Percentiles rank a stretch among this genome's conserved stretches.
Evolutionary conservation across 2,329 filamentous ascomycete genomes (phyloP).

Genomic region (Pseudocercospora crystallina): DNA sequence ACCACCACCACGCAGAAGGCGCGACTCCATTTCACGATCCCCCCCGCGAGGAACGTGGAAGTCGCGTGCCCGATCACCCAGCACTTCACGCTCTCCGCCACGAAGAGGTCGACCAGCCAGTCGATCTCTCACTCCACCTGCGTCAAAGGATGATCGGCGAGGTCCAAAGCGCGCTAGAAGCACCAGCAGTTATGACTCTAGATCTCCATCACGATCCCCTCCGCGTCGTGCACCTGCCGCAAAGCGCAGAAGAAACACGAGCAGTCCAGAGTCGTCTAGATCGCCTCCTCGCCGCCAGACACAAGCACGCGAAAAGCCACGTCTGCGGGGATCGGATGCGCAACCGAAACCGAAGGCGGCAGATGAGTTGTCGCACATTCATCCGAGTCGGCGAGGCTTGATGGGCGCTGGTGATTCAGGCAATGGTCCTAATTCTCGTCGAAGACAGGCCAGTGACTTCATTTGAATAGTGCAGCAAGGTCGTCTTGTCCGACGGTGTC

Average conservation of each 20-base stretch:
- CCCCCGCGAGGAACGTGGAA: conserved; percentile 17
- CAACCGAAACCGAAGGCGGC: conserved; percentile 5
- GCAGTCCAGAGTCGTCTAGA: conserved; percentile 29
- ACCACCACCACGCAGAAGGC: conserved; percentile 31
- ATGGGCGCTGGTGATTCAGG: conserved; percentile 26
- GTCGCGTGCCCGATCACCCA: neutral
- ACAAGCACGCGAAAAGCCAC: conserved; percentile 1
- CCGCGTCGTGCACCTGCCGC: conserved; percentile 20
- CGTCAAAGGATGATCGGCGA: no score
- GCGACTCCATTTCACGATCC: conserved; percentile 30
- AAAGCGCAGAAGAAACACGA: conserved; percentile 31
- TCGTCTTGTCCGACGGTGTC: no score
- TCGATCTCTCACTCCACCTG: conserved; percentile 25
- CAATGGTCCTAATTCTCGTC: conserved; percentile 16
- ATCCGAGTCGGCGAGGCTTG: conserved; percentile 36
- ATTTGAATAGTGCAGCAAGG: conserved; percentile 15
- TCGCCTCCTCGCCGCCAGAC: conserved; percentile 23
- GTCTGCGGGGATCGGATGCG: no score
- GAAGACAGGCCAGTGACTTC: conserved; percentile 29
- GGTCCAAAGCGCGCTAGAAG: conserved; percentile 22
- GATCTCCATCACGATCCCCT: conserved; percentile 25
- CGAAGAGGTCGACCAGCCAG: conserved; percentile 26
- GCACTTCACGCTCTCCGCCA: conserved; percentile 10
- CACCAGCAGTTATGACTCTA: conserved; percentile 26
- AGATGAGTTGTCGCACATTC: conserved; percentile 36